Conservation (phyloP, 1,284 basidiomycete species). For the Ceratobasidium sp. region DNA sequence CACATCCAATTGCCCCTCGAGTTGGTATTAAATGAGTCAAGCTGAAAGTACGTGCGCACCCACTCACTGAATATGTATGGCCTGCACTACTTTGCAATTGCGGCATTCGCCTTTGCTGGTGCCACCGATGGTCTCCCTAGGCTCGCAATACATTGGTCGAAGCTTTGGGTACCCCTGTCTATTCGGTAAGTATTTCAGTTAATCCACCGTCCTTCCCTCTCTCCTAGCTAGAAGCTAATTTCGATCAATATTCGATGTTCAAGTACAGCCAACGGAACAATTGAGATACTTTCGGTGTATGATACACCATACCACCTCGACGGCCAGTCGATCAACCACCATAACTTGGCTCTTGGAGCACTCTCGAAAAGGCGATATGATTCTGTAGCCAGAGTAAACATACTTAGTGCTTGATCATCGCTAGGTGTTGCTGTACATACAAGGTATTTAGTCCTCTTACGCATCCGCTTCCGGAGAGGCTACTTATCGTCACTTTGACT, state of each 20-base stretch:
- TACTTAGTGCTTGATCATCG: too few species aligned
- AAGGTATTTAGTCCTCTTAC: too few species aligned
- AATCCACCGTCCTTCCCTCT: too few species aligned
- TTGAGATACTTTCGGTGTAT: not conserved
- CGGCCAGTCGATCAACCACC: not conserved
- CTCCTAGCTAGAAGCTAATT: too few species aligned
- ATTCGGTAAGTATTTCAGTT: not conserved
- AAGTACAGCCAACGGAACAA: not conserved
- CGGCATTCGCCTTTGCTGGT: not conserved
- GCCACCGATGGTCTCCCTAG: too few species aligned
- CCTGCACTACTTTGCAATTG: not conserved
- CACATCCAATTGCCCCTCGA: not conserved
- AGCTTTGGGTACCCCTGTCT: not conserved
- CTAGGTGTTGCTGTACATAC: too few species aligned
- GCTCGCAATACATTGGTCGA: not conserved
- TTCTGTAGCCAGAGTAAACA: too few species aligned
- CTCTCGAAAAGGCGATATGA: too few species aligned
- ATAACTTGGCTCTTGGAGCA: too few species aligned
- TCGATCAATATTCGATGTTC: not conserved
- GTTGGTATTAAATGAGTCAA: not conserved
- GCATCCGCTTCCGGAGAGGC: too few species aligned
- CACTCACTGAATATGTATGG: not conserved
- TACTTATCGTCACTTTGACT: too few species aligned
- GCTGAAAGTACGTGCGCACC: not conserved
- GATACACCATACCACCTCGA: too few species aligned